Evolutionary conservation across 306 rosid species (phyloP).

Genomic region (Fragaria nilgerrensis): DNA sequence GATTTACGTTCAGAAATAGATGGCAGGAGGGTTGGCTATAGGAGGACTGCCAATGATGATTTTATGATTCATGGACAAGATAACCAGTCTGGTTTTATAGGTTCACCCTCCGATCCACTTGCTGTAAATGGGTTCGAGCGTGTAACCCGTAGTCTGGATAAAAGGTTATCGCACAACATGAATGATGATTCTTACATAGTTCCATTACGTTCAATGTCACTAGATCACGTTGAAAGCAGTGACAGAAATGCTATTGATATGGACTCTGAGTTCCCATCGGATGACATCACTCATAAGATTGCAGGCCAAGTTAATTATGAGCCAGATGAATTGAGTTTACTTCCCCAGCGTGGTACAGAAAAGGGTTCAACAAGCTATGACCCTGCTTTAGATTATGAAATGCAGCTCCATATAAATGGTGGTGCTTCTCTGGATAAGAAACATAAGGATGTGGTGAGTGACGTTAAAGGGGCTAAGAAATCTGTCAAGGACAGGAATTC

Average conservation of each 20-base stretch:
- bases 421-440: slow-evolving; percentile 41
- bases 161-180: slow-evolving; percentile 53
- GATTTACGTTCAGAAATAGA: slow-evolving; percentile 68
- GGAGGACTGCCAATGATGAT: slow-evolving; percentile 57
- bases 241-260: slow-evolving; percentile 72
- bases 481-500: slow-evolving; percentile 60
- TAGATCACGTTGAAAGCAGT: slow-evolving; percentile 48
- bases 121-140: slow-evolving; percentile 52
- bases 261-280: slow-evolving; percentile 72
- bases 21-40: slow-evolving; percentile 55
- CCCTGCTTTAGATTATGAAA: slow-evolving; percentile 89
- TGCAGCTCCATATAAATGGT: slow-evolving; percentile 49
- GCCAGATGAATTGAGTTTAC: slow-evolving; percentile 77
- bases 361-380: slow-evolving; percentile 59
- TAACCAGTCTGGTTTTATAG: slow-evolving; percentile 37
- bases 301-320: slow-evolving; percentile 48
- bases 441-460: slow-evolving; percentile 42
- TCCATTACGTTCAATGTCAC: slow-evolving; percentile 52
- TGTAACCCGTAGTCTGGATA: slow-evolving; percentile 40
- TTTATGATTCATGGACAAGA: slow-evolving; percentile 59
- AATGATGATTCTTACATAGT: slow-evolving; percentile 85
- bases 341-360: slow-evolving; percentile 79
- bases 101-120: slow-evolving; percentile 45
- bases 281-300: slow-evolving; percentile 38
- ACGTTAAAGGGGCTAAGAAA: slow-evolving; percentile 53